Conservation (phyloP, 169 alveolate genomes). For the Cystoisospora suis region DNA sequence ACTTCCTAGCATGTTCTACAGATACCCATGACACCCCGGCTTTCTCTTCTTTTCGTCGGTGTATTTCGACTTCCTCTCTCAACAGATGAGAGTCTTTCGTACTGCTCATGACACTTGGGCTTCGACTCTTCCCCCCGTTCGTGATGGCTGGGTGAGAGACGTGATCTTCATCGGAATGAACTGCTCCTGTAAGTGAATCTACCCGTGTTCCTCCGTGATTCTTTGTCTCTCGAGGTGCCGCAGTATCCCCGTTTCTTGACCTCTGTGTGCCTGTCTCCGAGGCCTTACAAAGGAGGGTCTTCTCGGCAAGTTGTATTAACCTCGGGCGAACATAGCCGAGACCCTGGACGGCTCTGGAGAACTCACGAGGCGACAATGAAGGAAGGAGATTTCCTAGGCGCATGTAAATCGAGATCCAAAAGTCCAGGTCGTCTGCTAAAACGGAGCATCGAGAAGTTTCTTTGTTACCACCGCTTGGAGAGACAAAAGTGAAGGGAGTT, state of each 20-base stretch:
- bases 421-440: background rate
- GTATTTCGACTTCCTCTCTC: background rate
- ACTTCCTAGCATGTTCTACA: background rate
- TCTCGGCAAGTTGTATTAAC: background rate
- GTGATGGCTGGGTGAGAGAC: no score
- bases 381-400: background rate
- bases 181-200: no score
- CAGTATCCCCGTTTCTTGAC: background rate
- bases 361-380: background rate
- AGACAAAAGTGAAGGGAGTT: background rate
- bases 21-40: background rate
- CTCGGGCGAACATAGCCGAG: constrained; percentile 29
- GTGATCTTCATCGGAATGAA: no score
- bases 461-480: background rate
- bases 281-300: background rate
- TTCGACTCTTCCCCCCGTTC: no score
- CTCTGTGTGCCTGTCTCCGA: background rate
- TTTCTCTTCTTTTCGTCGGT: background rate
- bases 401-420: background rate
- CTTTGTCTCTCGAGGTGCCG: no score
- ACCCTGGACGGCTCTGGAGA: constrained; percentile 5
- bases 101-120: background rate
- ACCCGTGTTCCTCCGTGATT: no score
- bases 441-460: background rate
- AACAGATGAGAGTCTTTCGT: background rate